Base-by-base conservation (phyloP, 371 early-diverging fungal genomes). In the Chytridium lagenaria region DNA sequence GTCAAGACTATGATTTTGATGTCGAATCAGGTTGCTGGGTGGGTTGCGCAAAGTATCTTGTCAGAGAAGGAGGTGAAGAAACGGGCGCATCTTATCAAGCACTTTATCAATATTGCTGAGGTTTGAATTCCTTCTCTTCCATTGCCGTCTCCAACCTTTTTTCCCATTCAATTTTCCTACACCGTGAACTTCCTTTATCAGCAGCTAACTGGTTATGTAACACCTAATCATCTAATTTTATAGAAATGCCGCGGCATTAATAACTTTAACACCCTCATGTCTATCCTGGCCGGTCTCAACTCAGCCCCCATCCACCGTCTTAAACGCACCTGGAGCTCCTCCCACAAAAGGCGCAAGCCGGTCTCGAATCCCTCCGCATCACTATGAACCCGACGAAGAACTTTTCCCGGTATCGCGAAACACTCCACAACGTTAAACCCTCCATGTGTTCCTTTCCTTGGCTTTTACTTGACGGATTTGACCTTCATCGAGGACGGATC, bases 401-500 rank as follows among this genome's bases (percentile, higher is more conserved):
- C 79, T 96, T 93, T 80, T 84, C 88, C 36, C 88, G 87, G 49
- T 97, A 97, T 78, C 93, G 97, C 71, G 90, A 92, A 40, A 88
- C 92, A 74, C 85, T 97, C 50, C 92, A 93, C 74, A 88, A 90
- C 1, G 89, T 90, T 73, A 92, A 92, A n/a, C 69, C 96, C 96
- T 52, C 97, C 98, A 0, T 94, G 94, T 71, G 91, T 97, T 12
- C 98, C 98, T 0, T 96, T 95, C 77, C 85, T 97, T 59, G 96
- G 86, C 28, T 78, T 79, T 28, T 94, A 93, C 77, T 83, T 96
- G 44, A 94, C 93, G 61, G 98, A 98, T 78, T 78, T 98, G 76
- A 94, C 95, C 34, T 96, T 97, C 78, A 92, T 96, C 59, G 94
- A 95, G 71, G 95, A 95, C 57, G 96, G 97, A 28, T 96, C 95